Percentiles rank a stretch among this genome's conserved stretches.
Conservation (phyloP, 2,329 filamentous ascomycete genomes). For the Apiospora koreana region DNA sequence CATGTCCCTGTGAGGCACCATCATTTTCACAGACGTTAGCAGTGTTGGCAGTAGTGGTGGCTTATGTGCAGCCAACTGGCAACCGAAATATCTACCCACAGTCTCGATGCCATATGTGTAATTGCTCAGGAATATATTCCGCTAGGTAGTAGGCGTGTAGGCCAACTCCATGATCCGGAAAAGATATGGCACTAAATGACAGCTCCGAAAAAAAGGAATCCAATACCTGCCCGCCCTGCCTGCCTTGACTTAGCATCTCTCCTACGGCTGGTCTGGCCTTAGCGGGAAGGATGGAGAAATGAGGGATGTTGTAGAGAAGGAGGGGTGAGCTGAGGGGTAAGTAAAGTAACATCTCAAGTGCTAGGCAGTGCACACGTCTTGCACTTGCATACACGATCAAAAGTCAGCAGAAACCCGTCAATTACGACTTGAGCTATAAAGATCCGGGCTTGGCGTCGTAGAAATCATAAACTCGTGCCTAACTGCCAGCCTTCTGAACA, state of each 20-base stretch:
- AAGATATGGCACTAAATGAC: neutral
- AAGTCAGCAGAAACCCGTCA: neutral
- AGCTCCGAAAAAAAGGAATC: neutral
- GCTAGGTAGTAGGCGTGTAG: neutral
- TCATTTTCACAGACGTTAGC: neutral
- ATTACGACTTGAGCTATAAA: neutral
- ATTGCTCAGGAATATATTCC: neutral
- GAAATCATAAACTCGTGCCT: neutral
- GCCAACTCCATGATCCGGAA: neutral
- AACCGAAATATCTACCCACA: neutral
- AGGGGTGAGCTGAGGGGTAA: constrained; percentile 7
- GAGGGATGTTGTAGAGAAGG: neutral
- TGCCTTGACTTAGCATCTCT: neutral
- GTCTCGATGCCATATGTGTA: neutral
- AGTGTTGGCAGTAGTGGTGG: neutral
- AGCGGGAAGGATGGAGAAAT: neutral
- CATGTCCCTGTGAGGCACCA: neutral
- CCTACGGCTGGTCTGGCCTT: neutral
- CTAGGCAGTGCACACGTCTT: no score
- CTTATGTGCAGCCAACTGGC: neutral
- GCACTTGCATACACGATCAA: constrained; percentile 6
- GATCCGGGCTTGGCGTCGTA: neutral
- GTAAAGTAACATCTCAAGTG: neutral
- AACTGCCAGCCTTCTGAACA: neutral
- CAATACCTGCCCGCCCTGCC: neutral